Evolutionary conservation across 2,329 filamentous ascomycete genomes (phyloP), one percentile per base, ranked within the genome.

Genomic region (Cytospora chrysosperma): DNA sequence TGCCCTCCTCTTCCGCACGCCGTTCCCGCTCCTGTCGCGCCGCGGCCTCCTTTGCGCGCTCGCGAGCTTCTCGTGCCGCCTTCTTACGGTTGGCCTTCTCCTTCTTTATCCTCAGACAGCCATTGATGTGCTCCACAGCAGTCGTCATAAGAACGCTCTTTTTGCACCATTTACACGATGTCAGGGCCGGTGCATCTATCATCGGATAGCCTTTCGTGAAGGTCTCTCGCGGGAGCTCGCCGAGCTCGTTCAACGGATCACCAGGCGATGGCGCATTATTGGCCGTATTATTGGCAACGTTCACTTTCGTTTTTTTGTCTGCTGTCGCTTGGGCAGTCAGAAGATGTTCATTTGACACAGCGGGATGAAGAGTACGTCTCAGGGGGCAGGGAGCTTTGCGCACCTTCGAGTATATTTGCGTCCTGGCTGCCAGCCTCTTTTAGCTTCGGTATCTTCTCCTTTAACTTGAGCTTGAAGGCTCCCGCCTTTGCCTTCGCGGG

Each of bases 131-230:
- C 21, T 86, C 85, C 64, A 89, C 88, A 2, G 91, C 90, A 0
- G 87, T 88, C 34, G 86, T 86, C 70, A 89, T 90, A 17, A 95
- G 81, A 15, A 97, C 85, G 58, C 90, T 90, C 71, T 96, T 93
- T 77, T 95, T 97, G 79, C 94, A 99, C 74, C 96, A 92, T 74
- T 95, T 97, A 83, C 94, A 99, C 69, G 90, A 84, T 57, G 95
- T 88, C 12, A 92, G 84, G 67, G 96, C 92, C 13, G 90, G 85
- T 62, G 82, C 82, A 72, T 97, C 93, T 70, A 93, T 88, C 69
- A 96, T 83, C 0, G 93, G 92, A 63, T 89, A 87, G 66, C 92
- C 92, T 54, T 89, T 93, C 4, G 87, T 82, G 75, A 97, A 97
- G 5, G 90, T 90, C 65, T 92, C 87, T 69, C 90, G 85, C 17